Base-by-base conservation (phyloP, 257 asterid genomes). In the Lavandula angustifolia region DNA sequence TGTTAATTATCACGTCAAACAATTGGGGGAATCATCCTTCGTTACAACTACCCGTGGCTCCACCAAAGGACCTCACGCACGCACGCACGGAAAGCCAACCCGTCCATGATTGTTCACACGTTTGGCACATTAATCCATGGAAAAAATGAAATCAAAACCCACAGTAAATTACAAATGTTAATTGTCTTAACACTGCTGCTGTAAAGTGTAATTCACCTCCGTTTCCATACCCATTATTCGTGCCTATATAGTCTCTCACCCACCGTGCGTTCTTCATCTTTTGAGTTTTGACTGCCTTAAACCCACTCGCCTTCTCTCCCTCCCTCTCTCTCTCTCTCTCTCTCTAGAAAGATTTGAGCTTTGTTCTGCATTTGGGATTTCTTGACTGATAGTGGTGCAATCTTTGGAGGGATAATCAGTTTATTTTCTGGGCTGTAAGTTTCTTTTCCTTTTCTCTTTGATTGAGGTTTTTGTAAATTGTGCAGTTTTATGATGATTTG, bases 101-200 rank as follows among this genome's bases (percentile, higher is more conserved):
- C 9, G 49, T 34, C 53, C 73, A 81, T 78, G 67, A 81, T 78
- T 81, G 71, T 76, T 81, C 90, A 76, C 95, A 85, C 90, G 88
- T 79, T 79, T 80, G 86, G 75, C 69, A 70, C 84, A 66, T 75
- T 68, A 44, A 59, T 64, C 55, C 76, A 64, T 42, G 60, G 44
- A 63, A 22, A 63, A 22, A 69, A 72, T 70, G 6, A 51, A 59
- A 62, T 49, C 9, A 34, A 50, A 37, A 37, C 17, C 22, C 55
- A 1, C 1, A 40, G 9, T 40, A 40, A 38, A 4, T n/a, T n/a
- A n/a, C n/a, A n/a, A n/a, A n/a, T n/a, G n/a, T n/a, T n/a, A n/a
- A 22, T 22, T 22, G 27, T 22, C 27, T 22, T 2, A 22, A 22
- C 27, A 22, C 60, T 54, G 27, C 7, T 18, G 4, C 6, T 22